Evolutionary conservation across 2,329 filamentous ascomycete genomes (phyloP).

Genomic region (Ophiostoma ulmi): DNA sequence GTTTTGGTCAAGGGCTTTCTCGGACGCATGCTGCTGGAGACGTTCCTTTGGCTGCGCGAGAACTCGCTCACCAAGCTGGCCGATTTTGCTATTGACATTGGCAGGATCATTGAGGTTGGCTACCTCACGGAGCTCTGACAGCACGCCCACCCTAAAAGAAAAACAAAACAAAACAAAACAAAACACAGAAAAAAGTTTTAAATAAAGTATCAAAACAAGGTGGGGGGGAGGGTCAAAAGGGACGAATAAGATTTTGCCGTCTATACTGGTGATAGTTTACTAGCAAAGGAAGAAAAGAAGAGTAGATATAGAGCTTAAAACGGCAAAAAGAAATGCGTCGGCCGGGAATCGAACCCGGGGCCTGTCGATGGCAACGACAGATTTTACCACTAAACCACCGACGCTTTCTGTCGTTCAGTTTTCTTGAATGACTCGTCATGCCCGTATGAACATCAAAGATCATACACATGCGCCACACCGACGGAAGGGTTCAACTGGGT

Average conservation of each 20-base stretch:
- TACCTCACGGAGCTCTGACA: conserved; percentile 60
- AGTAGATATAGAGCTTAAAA: too few relatives aligned
- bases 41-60: conserved; percentile 61
- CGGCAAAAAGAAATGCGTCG: too few relatives aligned
- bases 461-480: neutral
- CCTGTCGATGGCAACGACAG: too few relatives aligned
- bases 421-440: neutral
- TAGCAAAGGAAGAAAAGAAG: too few relatives aligned
- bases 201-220: neutral
- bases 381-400: too few relatives aligned
- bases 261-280: neutral
- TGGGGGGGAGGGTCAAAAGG: neutral
- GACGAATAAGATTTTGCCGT: neutral
- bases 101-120: conserved; percentile 61
- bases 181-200: too few relatives aligned
- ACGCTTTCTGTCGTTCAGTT: too few relatives aligned
- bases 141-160: neutral
- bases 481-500: neutral
- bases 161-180: neutral
- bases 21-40: conserved; percentile 44
- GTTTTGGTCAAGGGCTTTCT: conserved; percentile 33
- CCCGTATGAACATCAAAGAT: neutral
- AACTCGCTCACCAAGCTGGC: conserved; percentile 63
- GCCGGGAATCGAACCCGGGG: too few relatives aligned
- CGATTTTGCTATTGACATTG: conserved; percentile 54